A percentile compares a stretch with the other conserved stretches of the same genome.
phyloP scores from a whole-genome alignment of 2,329 filamentous ascomycete genomes.

The Cercospora sesami region DNA sequence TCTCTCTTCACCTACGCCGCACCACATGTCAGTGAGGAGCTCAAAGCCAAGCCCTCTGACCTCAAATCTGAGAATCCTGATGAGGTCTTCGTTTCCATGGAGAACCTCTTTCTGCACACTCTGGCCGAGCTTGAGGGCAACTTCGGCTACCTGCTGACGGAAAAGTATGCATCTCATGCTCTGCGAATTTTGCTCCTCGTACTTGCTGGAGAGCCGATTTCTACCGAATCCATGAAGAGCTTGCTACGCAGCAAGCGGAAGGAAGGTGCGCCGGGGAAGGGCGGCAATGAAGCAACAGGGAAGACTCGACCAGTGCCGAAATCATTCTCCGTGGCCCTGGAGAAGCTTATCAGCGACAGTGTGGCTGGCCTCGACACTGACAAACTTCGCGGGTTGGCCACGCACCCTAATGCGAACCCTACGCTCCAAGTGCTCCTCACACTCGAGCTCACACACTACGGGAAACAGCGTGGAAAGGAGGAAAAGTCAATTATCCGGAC shows the following conservation, averaged over 20 bases:
- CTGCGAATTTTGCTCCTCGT: slow-evolving; percentile 83
- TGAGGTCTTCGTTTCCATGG: slow-evolving; percentile 66
- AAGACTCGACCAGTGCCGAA: slow-evolving; percentile 64
- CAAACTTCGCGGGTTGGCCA: slow-evolving; percentile 78
- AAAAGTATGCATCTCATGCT: slow-evolving; percentile 86
- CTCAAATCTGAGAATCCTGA: slow-evolving; percentile 47
- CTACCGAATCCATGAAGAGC: slow-evolving; percentile 66
- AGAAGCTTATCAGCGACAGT: slow-evolving; percentile 78
- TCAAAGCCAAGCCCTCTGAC: slow-evolving; percentile 49
- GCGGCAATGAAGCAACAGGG: slow-evolving; percentile 48
- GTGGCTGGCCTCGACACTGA: slow-evolving; percentile 73
- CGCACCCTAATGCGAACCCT: slow-evolving; percentile 87
- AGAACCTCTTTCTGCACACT: slow-evolving; percentile 78
- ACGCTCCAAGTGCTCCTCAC: slow-evolving; percentile 87
- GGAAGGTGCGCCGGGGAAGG: slow-evolving; percentile 70
- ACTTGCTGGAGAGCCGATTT: slow-evolving; percentile 77
- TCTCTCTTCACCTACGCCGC: slow-evolving; percentile 84
- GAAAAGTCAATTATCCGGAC: slow-evolving; percentile 69
- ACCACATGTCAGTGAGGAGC: slow-evolving; percentile 72
- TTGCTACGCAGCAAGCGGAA: slow-evolving; percentile 92
- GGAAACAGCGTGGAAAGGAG: slow-evolving; percentile 65
- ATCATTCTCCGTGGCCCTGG: slow-evolving; percentile 73
- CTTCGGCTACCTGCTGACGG: slow-evolving; percentile 79
- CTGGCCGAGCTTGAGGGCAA: slow-evolving; percentile 86
- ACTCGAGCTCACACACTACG: slow-evolving; percentile 75